Evolutionary conservation across 192 early-diverging fungal genomes (phyloP).

Genomic region (Neocallimastix lanati): DNA sequence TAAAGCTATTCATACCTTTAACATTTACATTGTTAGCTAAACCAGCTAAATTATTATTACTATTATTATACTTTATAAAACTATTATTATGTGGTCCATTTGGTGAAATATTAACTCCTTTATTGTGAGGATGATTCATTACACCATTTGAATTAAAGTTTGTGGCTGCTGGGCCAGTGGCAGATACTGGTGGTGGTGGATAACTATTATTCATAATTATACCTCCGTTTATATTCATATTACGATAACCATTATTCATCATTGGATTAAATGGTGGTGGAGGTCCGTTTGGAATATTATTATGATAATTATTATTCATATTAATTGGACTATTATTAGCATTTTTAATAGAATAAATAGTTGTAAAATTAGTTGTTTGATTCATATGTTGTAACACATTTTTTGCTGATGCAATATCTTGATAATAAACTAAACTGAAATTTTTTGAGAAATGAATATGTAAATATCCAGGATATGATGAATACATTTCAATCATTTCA

Average conservation of each 20-base stretch:
- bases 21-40: background rate
- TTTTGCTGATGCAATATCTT: constrained; percentile 7
- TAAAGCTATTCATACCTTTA: background rate
- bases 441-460: constrained; percentile 20
- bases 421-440: constrained; percentile 19
- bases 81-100: background rate
- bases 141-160: background rate
- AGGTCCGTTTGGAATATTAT: background rate
- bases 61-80: background rate
- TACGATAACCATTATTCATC: background rate
- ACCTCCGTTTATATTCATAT: background rate
- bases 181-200: background rate
- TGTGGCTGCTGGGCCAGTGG: background rate
- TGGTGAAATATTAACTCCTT: background rate
- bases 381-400: constrained; percentile 17
- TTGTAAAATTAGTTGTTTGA: constrained; percentile 19
- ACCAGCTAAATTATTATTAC: background rate
- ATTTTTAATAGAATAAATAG: constrained; percentile 20
- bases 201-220: background rate
- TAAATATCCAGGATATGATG: constrained; percentile 10
- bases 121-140: background rate
- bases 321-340: background rate
- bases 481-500: constrained; percentile 14
- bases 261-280: background rate
- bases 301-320: background rate